Percentiles rank a stretch among this genome's conserved stretches.
phyloP scores from a whole-genome alignment of 2,329 filamentous ascomycete genomes.

The Colletotrichum liriopes region DNA sequence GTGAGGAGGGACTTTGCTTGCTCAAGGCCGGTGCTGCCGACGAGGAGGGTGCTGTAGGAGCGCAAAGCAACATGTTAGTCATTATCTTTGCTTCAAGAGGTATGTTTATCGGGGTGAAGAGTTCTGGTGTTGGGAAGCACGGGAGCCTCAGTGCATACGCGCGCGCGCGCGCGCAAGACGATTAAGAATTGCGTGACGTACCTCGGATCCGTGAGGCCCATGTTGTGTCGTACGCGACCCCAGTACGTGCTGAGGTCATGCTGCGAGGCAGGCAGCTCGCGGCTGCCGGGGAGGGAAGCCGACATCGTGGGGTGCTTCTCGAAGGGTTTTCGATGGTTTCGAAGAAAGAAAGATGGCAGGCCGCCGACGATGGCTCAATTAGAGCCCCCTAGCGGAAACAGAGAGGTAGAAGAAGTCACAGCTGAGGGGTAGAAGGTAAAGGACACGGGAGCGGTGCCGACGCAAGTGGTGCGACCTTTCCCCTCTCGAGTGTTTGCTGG shows the following conservation, averaged over 20 bases:
- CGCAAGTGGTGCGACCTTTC: slow-evolving; percentile 8
- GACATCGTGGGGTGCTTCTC: slow-evolving; percentile 65
- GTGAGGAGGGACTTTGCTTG: slow-evolving; percentile 86
- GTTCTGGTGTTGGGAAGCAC: not conserved
- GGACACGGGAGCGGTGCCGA: slow-evolving; percentile 31
- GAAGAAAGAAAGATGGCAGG: not conserved
- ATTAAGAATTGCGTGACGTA: slow-evolving; percentile 66
- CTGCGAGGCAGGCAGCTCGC: slow-evolving; percentile 91
- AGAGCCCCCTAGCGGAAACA: not conserved
- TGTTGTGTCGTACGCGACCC: slow-evolving; percentile 92
- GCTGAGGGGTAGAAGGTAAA: not conserved
- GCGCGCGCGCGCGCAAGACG: not conserved
- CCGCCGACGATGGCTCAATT: slow-evolving; percentile 5
- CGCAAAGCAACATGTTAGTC: slow-evolving; percentile 12
- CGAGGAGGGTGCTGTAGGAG: slow-evolving; percentile 83
- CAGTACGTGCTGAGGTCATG: slow-evolving; percentile 95
- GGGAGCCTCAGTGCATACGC: not conserved
- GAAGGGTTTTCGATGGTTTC: not conserved
- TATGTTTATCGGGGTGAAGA: too few species aligned
- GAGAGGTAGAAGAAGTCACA: not conserved
- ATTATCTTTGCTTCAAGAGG: not conserved
- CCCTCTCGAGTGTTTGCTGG: slow-evolving; percentile 7
- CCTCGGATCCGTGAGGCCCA: slow-evolving; percentile 95
- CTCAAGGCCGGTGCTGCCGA: slow-evolving; percentile 83
- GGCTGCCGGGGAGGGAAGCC: slow-evolving; percentile 75